Conservation (phyloP, 2,329 filamentous ascomycete species). For the Cladophialophora bantiana region DNA sequence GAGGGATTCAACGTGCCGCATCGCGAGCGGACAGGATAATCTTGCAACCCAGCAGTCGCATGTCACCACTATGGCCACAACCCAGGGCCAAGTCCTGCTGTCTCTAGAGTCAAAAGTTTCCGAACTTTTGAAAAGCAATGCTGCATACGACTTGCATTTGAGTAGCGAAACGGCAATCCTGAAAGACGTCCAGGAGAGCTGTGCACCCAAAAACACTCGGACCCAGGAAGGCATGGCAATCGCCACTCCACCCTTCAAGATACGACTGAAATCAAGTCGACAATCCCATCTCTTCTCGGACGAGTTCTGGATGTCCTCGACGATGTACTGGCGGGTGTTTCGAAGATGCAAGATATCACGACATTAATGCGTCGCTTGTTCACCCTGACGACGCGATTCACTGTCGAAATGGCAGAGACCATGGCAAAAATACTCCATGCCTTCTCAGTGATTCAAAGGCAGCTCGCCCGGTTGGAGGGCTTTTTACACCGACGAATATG, state of each 20-base stretch:
- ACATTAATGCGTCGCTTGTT: slow-evolving; percentile 16
- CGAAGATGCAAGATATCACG: slow-evolving; percentile 7
- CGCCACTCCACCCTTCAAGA: background rate
- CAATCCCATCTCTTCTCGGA: slow-evolving; percentile 4
- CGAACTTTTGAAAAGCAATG: too few species aligned
- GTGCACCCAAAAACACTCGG: too few species aligned
- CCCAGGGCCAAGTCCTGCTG: too few species aligned
- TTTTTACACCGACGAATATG: background rate
- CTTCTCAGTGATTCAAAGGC: slow-evolving; percentile 7
- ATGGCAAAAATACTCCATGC: slow-evolving; percentile 6
- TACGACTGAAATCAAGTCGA: slow-evolving; percentile 8
- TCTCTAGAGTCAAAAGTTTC: too few species aligned
- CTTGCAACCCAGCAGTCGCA: too few species aligned
- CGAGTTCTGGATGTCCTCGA: slow-evolving; percentile 8
- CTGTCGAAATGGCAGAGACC: slow-evolving; percentile 10
- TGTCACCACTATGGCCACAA: too few species aligned
- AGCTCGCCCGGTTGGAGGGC: slow-evolving; percentile 11
- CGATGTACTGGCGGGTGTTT: background rate
- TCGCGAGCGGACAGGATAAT: too few species aligned
- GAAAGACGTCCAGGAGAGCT: too few species aligned
- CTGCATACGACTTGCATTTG: too few species aligned
- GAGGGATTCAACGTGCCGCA: too few species aligned
- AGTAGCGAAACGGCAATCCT: too few species aligned
- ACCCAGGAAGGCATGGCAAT: too few species aligned
- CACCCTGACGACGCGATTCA: slow-evolving; percentile 1